phyloP scores from a whole-genome alignment of 192 early-diverging fungal genomes.

The Umbelopsis sp. region DNA sequence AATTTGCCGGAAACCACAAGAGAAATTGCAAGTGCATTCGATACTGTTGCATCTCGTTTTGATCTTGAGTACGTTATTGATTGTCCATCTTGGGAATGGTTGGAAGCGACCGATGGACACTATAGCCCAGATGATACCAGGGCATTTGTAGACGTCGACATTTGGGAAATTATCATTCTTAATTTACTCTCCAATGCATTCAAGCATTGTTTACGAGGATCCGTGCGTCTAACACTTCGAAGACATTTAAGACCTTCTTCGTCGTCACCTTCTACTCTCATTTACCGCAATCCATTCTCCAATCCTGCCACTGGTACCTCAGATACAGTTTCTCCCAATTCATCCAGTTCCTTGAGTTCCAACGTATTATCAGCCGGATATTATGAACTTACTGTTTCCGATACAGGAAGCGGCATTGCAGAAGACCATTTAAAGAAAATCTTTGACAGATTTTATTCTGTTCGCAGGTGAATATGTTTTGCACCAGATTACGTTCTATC shows the following conservation, averaged over 20 bases:
- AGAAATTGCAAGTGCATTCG: conserved; percentile 56
- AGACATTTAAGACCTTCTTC: not conserved
- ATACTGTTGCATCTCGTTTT: conserved; percentile 49
- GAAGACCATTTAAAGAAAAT: conserved; percentile 43
- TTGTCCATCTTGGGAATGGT: conserved; percentile 2
- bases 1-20: conserved; percentile 48
- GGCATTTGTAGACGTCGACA: conserved; percentile 56
- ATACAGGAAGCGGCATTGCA: conserved; percentile 57
- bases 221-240: not conserved
- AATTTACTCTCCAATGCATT: conserved; percentile 57
- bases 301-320: not conserved
- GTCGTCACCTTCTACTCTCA: not conserved
- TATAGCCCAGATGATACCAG: conserved; percentile 34
- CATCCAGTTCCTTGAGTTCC: not conserved
- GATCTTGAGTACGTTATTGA: conserved; percentile 36
- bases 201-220: conserved; percentile 38
- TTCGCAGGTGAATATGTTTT: conserved; percentile 30
- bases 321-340: not conserved
- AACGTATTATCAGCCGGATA: not conserved
- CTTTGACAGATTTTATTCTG: conserved; percentile 63
- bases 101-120: not conserved
- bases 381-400: conserved; percentile 29
- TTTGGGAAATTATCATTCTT: conserved; percentile 65
- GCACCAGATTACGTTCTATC: too few relatives aligned
- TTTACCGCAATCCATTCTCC: not conserved